A percentile compares a stretch with the other conserved stretches of the same genome.
These are phyloP conservation scores for Lipomyces yamadae DNA, from an alignment of 805 yeast species.

Conservation along the genomic window DNA sequence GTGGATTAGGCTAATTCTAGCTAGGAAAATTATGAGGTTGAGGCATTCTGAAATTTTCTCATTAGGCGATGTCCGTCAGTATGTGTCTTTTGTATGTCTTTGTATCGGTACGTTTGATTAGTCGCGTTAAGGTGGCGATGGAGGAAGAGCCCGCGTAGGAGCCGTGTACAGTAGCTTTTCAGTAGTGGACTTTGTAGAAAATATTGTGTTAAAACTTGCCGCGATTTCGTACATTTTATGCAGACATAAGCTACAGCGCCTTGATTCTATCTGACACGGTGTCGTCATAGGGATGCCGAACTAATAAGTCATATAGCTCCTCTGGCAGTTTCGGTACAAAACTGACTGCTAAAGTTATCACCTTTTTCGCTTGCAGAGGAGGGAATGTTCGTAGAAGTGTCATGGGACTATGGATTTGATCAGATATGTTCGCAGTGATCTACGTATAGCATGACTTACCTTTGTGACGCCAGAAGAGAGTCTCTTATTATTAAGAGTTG, in stretches of 20 bases:
- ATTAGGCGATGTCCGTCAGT: neutral
- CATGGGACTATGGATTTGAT: conserved; percentile 59
- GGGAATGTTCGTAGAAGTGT: conserved; percentile 74
- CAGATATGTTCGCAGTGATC: neutral
- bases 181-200: neutral
- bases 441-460: conserved; percentile 14
- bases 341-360: conserved; percentile 77
- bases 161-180: conserved; percentile 4
- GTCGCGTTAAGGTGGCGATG: too few relatives aligned
- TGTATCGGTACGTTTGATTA: neutral
- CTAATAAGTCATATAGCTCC: conserved; percentile 63
- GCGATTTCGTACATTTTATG: neutral
- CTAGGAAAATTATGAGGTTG: conserved; percentile 50
- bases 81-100: neutral
- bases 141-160: neutral
- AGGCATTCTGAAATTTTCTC: conserved; percentile 39
- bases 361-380: conserved; percentile 67
- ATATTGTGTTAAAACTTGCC: neutral
- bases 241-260: conserved; percentile 3
- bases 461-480: conserved; percentile 59
- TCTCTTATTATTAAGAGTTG: conserved; percentile 74
- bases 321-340: conserved; percentile 77
- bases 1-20: neutral
- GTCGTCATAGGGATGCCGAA: conserved; percentile 65
- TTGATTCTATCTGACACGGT: conserved; percentile 42